A percentile compares a stretch with the other conserved stretches of the same genome.
phyloP scores from a whole-genome alignment of 1,139 yeast species.

The Candida pseudocylindracea region DNA sequence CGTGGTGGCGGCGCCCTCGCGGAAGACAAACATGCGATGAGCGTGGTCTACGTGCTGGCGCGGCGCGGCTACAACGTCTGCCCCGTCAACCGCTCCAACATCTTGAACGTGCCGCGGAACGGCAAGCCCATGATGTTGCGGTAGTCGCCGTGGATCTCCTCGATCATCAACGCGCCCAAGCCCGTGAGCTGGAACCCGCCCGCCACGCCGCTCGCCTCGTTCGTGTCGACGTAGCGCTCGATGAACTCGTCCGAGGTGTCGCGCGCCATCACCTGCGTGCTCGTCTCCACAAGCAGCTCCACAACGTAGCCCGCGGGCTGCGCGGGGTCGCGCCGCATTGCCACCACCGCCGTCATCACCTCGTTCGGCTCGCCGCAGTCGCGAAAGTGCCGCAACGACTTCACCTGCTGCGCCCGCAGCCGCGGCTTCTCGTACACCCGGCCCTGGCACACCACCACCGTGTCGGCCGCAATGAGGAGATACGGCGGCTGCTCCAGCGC shows the following conservation, averaged over 20 bases:
- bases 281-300: background rate
- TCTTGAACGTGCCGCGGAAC: constrained; percentile 25
- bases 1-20: too few species aligned
- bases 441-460: constrained; percentile 44
- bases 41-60: too few species aligned
- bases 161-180: constrained; percentile 40
- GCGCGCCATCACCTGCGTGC: constrained; percentile 9
- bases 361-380: constrained; percentile 15
- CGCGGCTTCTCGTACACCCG: constrained; percentile 60
- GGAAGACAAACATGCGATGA: too few species aligned
- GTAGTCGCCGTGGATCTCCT: constrained; percentile 52
- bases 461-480: constrained; percentile 60
- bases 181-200: constrained; percentile 88
- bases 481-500: too few species aligned
- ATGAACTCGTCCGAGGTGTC: constrained; percentile 25
- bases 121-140: constrained; percentile 88
- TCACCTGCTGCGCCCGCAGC: constrained; percentile 13
- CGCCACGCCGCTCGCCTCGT: constrained; percentile 67
- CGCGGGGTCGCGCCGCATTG: constrained; percentile 13
- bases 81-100: constrained; percentile 8
- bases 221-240: constrained; percentile 35
- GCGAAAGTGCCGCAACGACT: constrained; percentile 27
- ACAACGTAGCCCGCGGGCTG: constrained; percentile 1
- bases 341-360: constrained; percentile 50
- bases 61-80: background rate